Base-by-base conservation (phyloP, 768 basidiomycete genomes). In the Hericium alpestre region DNA sequence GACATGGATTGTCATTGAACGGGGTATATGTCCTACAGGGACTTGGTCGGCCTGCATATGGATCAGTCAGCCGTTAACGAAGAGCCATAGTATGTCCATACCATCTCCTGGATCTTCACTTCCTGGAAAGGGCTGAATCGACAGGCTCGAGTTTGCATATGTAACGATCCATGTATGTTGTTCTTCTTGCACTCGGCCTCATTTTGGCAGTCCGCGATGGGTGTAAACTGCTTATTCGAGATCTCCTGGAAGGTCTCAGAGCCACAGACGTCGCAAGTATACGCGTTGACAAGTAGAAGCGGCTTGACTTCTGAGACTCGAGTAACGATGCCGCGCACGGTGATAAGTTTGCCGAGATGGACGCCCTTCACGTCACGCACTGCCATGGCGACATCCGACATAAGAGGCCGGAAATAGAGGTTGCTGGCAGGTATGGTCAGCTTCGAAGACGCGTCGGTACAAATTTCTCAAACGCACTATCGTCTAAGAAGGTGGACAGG, bases 251-350 rank as follows among this genome's bases (percentile, higher is more conserved):
- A 99, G 27, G 93, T 95, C 70, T 99, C 96, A 46, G 93, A 91
- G 48, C 96, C 96, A 69, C 96, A 99, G 58, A 92, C 85, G 67
- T 98, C 96, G 73, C 96, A 98, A 0, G 93, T 94, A 71, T 98
- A 99, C 32, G 95, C 96, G 71, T 95, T 96, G 66, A 98, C 93
- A 67, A 91, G 87, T 13, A 99, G 81, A 16, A 98, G 83, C 10
- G 96, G 96, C 68, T 98, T 98, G 68, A 99, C 96, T 74, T 98
- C 96, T 3, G 94, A 97, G 3, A 99, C 93, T 60, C 96, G 93
- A 32, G 93, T 99, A 54, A 98, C 93, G 63, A 99, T 98, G 56
- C 96, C 96, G 43, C 94, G 90, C 61, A 95, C 90, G 38, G 93
- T 98, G 69, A 99, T 95, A 58, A 98, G 76, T 60, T 81, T 86